Evolutionary conservation across 768 basidiomycete genomes (phyloP), one percentile per base, ranked within the genome.

Genomic region (Suillus tomentosus): DNA sequence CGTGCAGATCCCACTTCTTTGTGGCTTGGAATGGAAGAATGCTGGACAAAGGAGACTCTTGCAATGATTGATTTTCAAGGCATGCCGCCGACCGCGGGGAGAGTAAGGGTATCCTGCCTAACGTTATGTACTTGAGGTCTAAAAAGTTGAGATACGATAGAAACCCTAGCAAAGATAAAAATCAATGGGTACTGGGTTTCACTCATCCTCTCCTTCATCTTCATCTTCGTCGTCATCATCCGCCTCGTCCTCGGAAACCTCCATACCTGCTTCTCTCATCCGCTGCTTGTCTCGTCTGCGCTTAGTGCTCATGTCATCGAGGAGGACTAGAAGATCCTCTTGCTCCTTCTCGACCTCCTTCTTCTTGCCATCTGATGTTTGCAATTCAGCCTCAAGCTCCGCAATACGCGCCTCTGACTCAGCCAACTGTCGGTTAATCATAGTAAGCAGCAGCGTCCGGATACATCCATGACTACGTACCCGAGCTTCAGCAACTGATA

Each of bases 281-380:
- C 83, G 81, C 55, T 75, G 82, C 79, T 99, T 99, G 72, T 99
- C 97, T 68, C 80, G 81, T 78, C 84, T 85, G 60, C 96, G 82
- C 78, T 99, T 99, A 67, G 80, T 84, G 53, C 87, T 92, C 66
- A 97, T 80, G 78, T 99, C 97, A 71, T 99, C 97, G 4, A 99
- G 80, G 39, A 98, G 77, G 13, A 99, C 96, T 24, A 99, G 80
- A 56, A 99, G 75, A 76, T 99, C 96, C 73, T 98, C 96, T 70
- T 98, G 96, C 74, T 99, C 96, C 77, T 95, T 96, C 76, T 97
- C 95, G 27, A 88, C 86, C 10, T 97, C 95, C 68, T 85, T 89
- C 57, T 85, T 84, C 73, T 89, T 91, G 62, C 81, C 82, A 68
- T 90, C 84, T 10, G 87, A 80, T 1, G 76, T 78, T 50, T 77